Conservation (phyloP, 768 basidiomycete species). For the Termitomyces sp. region DNA sequence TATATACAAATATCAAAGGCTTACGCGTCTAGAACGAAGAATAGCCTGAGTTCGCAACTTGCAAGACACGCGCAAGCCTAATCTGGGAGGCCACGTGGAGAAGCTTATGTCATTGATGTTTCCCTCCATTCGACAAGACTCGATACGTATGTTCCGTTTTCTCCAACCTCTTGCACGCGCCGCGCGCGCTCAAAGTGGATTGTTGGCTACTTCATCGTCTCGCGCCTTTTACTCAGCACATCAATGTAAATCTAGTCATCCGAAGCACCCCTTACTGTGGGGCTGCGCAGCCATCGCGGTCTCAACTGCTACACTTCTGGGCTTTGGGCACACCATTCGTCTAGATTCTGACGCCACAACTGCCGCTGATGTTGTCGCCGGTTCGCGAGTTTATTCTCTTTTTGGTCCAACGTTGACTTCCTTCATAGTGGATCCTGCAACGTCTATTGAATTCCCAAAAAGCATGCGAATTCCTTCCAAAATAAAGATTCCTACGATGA, state of each 20-base stretch:
- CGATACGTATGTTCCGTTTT: constrained; percentile 6
- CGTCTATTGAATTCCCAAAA: constrained; percentile 69
- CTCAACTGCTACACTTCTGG: constrained; percentile 5
- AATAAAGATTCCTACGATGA: constrained; percentile 53
- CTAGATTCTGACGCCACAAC: constrained; percentile 8
- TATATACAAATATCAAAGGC: constrained; percentile 4
- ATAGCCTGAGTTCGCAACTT: constrained; percentile 1
- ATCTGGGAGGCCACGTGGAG: constrained; percentile 1
- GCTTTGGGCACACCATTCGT: constrained; percentile 5
- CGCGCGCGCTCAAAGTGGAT: neutral
- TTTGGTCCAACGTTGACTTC: neutral
- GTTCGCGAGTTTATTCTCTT: neutral
- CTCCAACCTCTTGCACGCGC: constrained; percentile 11
- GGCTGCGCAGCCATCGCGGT: constrained; percentile 8
- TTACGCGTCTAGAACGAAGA: constrained; percentile 10
- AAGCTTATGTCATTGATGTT: constrained; percentile 3
- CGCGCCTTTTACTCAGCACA: constrained; percentile 1
- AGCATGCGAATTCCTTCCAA: constrained; percentile 61
- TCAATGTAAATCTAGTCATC: neutral
- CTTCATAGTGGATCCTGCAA: constrained; percentile 62
- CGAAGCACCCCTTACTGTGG: constrained; percentile 9
- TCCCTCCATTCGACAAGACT: neutral
- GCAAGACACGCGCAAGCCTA: constrained; percentile 12
- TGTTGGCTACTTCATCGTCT: constrained; percentile 6
- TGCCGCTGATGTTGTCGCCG: neutral